A percentile compares a stretch with the other conserved stretches of the same genome.
These are phyloP conservation scores for Lactarius sanguifluus DNA, from an alignment of 768 basidiomycete species.

Conservation along the genomic window DNA sequence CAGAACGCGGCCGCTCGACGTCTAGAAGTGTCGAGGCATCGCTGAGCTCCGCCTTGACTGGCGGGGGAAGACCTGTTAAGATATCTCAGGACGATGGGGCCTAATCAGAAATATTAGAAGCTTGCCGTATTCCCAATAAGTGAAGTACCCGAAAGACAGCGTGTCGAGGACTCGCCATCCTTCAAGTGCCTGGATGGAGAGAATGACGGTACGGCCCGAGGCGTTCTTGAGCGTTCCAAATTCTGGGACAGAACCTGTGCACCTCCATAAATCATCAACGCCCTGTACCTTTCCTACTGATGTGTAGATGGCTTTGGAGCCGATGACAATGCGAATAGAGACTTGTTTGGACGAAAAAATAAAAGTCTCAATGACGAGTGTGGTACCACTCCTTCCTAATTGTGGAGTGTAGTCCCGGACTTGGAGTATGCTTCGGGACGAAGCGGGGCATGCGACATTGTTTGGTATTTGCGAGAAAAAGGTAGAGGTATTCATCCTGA, in stretches of 20 bases:
- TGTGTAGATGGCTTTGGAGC: conserved; percentile 64
- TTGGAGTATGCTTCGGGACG: conserved; percentile 58
- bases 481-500: conserved; percentile 10
- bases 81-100: conserved; percentile 3
- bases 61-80: conserved; percentile 1
- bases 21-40: not conserved
- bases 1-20: not conserved
- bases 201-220: conserved; percentile 45
- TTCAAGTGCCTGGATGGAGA: conserved; percentile 65
- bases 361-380: conserved; percentile 62
- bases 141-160: conserved; percentile 70
- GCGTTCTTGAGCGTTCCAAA: conserved; percentile 42
- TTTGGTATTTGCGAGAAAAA: conserved; percentile 8
- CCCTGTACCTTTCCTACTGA: conserved; percentile 56
- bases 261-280: conserved; percentile 58
- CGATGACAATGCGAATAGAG: conserved; percentile 74
- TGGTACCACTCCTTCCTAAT: conserved; percentile 62
- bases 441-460: conserved; percentile 34
- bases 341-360: conserved; percentile 48
- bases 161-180: conserved; percentile 56
- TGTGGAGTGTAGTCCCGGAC: conserved; percentile 64
- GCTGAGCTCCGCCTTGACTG: not conserved
- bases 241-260: conserved; percentile 60
- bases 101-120: not conserved
- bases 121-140: conserved; percentile 54